Base-by-base conservation (phyloP, 305 asterid genomes). In the Petunia hybrid region DNA sequence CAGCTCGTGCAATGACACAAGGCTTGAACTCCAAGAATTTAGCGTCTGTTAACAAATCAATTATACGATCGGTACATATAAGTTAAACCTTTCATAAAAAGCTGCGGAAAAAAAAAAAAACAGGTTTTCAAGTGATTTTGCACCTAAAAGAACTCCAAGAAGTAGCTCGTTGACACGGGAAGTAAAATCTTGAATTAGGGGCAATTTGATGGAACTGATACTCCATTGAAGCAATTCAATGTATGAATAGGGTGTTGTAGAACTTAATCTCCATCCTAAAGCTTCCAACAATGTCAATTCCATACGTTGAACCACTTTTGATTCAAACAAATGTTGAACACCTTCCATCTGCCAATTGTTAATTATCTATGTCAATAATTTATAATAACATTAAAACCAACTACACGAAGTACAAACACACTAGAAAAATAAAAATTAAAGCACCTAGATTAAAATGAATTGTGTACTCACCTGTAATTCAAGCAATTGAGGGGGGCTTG, bases 241-340 rank as follows among this genome's bases (percentile, higher is more conserved):
- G 62, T 87, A 92, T 61, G 97, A 90, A 87, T 87, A 90, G 2
- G 98, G 82, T 4, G 96, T 93, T 22, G 84, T 70, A 0, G 88
- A 82, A 43, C 85, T 81, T 77, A 95, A 83, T 45, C 87, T 82
- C 99, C 99, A 95, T 39, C 83, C 85, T 60, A 95, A 78, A 8
- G 78, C 74, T 73, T 89, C 81, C 86, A 95, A 59, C 8, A 95
- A 74, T 9, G 84, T 84, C 79, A 92, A 66, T 77, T 95, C 99
- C 99, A 91, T 92, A 16, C 85, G 35, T 73, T 87, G 90, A 40
- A 92, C 84, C 73, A 80, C 63, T 61, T 35, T 73, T 8, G 91
- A 77, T 61, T 84, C 83, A 76, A 87, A 93, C 5, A 56, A 83
- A 76, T 84, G 82, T 36, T 88, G 89, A 36, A 80, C 12, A 81